Evolutionary conservation across 495 filamentous ascomycete species (phyloP).

Genomic region (Aspergillus incahuasiensis): DNA sequence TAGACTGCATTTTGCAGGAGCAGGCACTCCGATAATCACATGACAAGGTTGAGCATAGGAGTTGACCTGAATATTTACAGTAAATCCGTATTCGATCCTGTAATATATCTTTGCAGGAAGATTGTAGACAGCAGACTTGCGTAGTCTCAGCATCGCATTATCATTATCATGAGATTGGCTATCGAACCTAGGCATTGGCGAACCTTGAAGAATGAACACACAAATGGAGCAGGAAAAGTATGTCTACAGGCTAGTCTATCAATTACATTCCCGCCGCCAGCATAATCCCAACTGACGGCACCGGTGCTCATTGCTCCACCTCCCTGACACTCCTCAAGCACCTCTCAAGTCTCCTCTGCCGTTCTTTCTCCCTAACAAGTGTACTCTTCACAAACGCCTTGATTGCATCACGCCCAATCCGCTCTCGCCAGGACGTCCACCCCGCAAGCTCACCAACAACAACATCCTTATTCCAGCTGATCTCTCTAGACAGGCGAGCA

Average conservation of each 20-base stretch:
- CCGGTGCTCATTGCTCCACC: conserved; percentile 10
- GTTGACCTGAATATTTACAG: not conserved
- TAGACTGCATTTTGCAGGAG: not conserved
- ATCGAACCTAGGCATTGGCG: not conserved
- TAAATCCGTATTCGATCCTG: not conserved
- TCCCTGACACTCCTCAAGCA: conserved; percentile 41
- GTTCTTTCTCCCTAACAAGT: conserved; percentile 70
- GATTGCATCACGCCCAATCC: conserved; percentile 68
- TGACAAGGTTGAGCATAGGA: not conserved
- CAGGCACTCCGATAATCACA: not conserved
- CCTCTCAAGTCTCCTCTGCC: conserved; percentile 75
- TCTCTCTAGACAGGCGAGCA: conserved; percentile 63
- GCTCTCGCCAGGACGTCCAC: conserved; percentile 84
- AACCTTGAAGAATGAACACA: not conserved
- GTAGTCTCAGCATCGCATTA: not conserved
- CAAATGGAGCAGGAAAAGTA: conserved; percentile 6
- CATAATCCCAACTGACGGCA: too few species aligned
- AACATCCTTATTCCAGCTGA: conserved; percentile 88
- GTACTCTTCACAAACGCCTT: conserved; percentile 70
- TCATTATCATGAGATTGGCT: not conserved
- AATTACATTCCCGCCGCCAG: not conserved
- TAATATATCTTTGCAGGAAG: not conserved
- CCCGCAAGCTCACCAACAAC: conserved; percentile 88
- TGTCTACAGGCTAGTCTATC: conserved; percentile 1
- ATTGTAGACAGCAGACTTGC: not conserved